Percentiles rank a stretch among this genome's conserved stretches.
These are phyloP conservation scores for Trichoderma sp. DNA, from an alignment of 2,329 filamentous ascomycete genomes.

Conservation along the genomic window DNA sequence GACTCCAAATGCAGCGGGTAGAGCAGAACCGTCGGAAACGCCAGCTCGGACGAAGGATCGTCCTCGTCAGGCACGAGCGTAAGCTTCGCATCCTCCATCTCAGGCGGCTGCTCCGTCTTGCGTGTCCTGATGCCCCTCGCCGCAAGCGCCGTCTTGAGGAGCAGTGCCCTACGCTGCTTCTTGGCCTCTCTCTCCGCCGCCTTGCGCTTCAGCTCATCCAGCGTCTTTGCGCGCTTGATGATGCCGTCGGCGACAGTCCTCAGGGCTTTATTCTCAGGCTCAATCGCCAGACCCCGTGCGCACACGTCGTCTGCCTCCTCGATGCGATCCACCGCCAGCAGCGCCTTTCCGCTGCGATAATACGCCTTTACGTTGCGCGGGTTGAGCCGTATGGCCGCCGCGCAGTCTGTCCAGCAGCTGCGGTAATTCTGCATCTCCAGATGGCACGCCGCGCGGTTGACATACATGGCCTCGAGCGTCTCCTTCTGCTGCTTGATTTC, in stretches of 20 bases:
- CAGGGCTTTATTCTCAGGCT: slow-evolving; percentile 70
- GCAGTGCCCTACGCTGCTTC: slow-evolving; percentile 58
- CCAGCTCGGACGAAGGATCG: slow-evolving; percentile 71
- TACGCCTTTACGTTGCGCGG: slow-evolving; percentile 83
- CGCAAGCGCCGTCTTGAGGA: slow-evolving; percentile 67
- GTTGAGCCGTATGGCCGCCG: slow-evolving; percentile 77
- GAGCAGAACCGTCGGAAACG: slow-evolving; percentile 79
- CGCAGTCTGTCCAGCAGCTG: slow-evolving; percentile 83
- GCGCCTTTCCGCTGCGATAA: slow-evolving; percentile 80
- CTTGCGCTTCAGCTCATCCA: slow-evolving; percentile 59
- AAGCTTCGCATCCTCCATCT: slow-evolving; percentile 83
- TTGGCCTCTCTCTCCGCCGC: slow-evolving; percentile 61
- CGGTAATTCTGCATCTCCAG: slow-evolving; percentile 88
- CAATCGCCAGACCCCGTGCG: slow-evolving; percentile 71
- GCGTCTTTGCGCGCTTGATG: slow-evolving; percentile 55
- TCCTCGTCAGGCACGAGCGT: slow-evolving; percentile 71
- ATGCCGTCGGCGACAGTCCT: slow-evolving; percentile 66
- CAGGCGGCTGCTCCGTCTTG: slow-evolving; percentile 71
- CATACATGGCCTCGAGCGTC: slow-evolving; percentile 75
- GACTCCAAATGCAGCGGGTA: slow-evolving; percentile 83
- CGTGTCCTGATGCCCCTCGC: slow-evolving; percentile 72
- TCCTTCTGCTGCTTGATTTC: slow-evolving; percentile 63
- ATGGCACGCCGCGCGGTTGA: slow-evolving; percentile 89
- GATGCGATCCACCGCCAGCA: slow-evolving; percentile 78
- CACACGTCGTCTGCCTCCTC: slow-evolving; percentile 81